Base-by-base conservation (phyloP, 1,284 basidiomycete genomes). In the Thelephora terrestris region DNA sequence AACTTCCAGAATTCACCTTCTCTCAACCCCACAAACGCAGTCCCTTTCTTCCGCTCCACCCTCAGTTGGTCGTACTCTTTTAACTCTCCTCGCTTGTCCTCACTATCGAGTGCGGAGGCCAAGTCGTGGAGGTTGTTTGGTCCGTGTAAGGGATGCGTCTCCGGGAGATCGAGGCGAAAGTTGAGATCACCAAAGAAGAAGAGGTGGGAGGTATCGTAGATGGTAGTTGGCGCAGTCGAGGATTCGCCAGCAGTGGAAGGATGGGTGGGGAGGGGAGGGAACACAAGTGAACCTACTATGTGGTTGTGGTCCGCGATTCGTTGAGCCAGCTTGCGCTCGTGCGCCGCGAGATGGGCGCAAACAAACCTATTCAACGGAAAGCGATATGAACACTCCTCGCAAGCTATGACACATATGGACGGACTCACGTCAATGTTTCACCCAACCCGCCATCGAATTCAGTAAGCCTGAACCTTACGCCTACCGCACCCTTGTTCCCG, bases 401-500 rank as follows among this genome's bases (percentile, higher is more conserved):
- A 45, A 7, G 43, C 27, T 14, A 17, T 18, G 18, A 24, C 35
- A 49, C 43, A 39, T 21, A 43, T 42, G 16, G 40, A n/a, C 5
- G 20, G 34, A 76, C 86, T 64, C 66, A 91, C 89, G 91, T 93
- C 67, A 82, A 85, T 2, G 76, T 77, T 62, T 94, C 85, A 32
- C 88, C 87, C 47, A 71, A 57, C 42, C 70, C 68, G 6, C 74
- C 78, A 27, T 77, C 72, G 24, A 70, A 66, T 9, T 66, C 71
- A 23, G 73, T 66, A 21, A 95, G 71, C 38, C 86, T 81, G 62
- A 98, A 83, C 43, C 94, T 76, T 34, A 92, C 75, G 16, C 89
- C 94, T 2, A 96, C 92, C 1, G 90, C 94, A 23, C 91, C 92
- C 66, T 99, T 99, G 70, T 98, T 98, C 10, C 91, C 91, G 87